Evolutionary conservation across 129 eudicot species (phyloP).

Genomic region (Rutidosis leptorrhynchoides): DNA sequence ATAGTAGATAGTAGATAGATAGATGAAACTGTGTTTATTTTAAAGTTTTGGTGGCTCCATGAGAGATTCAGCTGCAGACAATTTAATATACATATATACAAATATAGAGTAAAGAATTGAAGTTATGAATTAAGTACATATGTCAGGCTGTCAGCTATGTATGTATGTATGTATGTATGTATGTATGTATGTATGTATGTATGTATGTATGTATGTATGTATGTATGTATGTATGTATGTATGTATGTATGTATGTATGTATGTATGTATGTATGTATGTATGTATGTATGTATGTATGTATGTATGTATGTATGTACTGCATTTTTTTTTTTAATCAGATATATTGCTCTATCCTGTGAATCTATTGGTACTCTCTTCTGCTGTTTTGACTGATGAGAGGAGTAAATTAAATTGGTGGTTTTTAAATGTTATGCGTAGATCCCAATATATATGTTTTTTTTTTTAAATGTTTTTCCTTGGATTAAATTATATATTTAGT

Average conservation of each 20-base stretch:
- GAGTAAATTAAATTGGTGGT: slow-evolving; percentile 16
- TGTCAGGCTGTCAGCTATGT: slow-evolving; percentile 15
- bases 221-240: too few species aligned
- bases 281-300: too few species aligned
- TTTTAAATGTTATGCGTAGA: slow-evolving; percentile 21
- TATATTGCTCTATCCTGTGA: slow-evolving; percentile 5
- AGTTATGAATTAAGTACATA: slow-evolving; percentile 6
- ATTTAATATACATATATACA: background rate
- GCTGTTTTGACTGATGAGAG: slow-evolving; percentile 13
- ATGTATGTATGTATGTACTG: slow-evolving; percentile 11
- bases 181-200: too few species aligned
- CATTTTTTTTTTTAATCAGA: slow-evolving; percentile 2
- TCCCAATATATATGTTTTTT: slow-evolving; percentile 21
- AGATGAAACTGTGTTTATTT: slow-evolving; percentile 18
- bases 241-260: too few species aligned
- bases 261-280: too few species aligned
- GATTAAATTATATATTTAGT: slow-evolving; percentile 2
- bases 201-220: too few species aligned
- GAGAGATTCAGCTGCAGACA: slow-evolving; percentile 20
- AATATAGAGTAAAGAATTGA: slow-evolving; percentile 2
- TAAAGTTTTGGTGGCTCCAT: background rate
- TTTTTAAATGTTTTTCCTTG: background rate
- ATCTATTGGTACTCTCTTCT: slow-evolving; percentile 19
- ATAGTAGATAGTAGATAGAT: too few species aligned
- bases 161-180: slow-evolving; percentile 16